Evolutionary conservation across 768 basidiomycete genomes (phyloP), one percentile per base, ranked within the genome.

Genomic region (Daedaleopsis sinensis): DNA sequence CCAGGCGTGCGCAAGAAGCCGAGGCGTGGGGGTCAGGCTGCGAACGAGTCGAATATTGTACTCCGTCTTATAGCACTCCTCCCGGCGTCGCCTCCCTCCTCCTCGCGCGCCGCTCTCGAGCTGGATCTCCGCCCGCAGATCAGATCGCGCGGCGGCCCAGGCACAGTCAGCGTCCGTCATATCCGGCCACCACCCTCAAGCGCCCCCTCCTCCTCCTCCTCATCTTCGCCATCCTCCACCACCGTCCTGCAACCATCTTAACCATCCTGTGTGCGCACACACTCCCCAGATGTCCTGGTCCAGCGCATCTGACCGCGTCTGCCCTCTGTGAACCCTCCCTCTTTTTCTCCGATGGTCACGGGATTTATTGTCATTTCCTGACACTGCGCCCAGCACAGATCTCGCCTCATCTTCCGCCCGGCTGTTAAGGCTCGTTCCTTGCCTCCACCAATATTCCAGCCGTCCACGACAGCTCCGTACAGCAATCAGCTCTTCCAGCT

Each of bases 181-280:
- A 21, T 61, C 62, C 49, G 70, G 68, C 36, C 65, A 50, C 59
- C 27, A 7, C 61, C 52, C 64, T 67, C 65, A 59, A 18, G 13
- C 66, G 57, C 53, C 61, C 59, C 65, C 65, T 63, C 64, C 64
- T 57, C 66, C 57, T 61, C 66, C 64, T 56, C 64, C 55, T 24
- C 64, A 55, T 16, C 32, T 36, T 13, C 21, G 53, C 3, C 50
- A 57, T 43, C 58, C 43, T 15, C 47, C 23, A 18, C 39, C 35
- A 7, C 47, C 42, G 12, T 12, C 55, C 47, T 21, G 3, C 21
- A 23, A 6, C 7, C 47, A 13, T n/a, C 21, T 24, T 21, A n/a
- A 52, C 49, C 49, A 15, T 43, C 46, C 49, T 56, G 24, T 23
- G 3, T 27, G 24, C 37, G n/a, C 53, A 18, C 51, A 43, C 36